Evolutionary conservation across 805 yeast species (phyloP).

Genomic region (Candida argentea): DNA sequence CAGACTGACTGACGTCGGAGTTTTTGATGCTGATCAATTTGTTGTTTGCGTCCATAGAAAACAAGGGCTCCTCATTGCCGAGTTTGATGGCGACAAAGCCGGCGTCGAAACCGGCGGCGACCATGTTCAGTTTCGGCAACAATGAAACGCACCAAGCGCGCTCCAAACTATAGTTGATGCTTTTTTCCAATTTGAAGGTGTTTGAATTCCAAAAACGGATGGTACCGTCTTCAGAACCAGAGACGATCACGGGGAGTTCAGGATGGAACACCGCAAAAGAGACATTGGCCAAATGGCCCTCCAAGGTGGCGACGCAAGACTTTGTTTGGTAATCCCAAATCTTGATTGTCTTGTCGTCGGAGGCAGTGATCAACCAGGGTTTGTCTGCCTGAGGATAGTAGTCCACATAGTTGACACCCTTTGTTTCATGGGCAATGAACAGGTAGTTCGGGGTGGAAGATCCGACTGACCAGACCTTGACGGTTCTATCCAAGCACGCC

Average conservation of each 20-base stretch:
- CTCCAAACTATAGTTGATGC: conserved; percentile 84
- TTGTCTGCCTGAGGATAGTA: conserved; percentile 96
- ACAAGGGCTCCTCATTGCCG: conserved; percentile 90
- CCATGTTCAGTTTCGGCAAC: conserved; percentile 58
- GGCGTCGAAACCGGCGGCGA: conserved; percentile 91
- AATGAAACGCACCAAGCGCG: conserved; percentile 93
- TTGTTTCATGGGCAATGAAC: conserved; percentile 78
- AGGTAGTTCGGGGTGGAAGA: conserved; percentile 85
- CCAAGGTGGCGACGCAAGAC: conserved; percentile 86
- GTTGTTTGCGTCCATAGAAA: conserved; percentile 89
- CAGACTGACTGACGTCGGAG: conserved; percentile 78
- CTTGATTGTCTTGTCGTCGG: conserved; percentile 83
- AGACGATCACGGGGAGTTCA: conserved; percentile 86
- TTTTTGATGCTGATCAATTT: conserved; percentile 87
- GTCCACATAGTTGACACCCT: conserved; percentile 93
- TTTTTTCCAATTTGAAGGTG: conserved; percentile 88
- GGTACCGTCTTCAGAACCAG: conserved; percentile 96
- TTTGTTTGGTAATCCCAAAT: conserved; percentile 98
- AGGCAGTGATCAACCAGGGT: conserved; percentile 86
- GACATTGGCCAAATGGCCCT: conserved; percentile 90
- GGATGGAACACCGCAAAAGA: conserved; percentile 97
- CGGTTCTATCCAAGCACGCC: conserved; percentile 92
- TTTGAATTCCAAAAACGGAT: conserved; percentile 91
- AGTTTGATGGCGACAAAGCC: conserved; percentile 83
- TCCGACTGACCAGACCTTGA: conserved; percentile 93